Percentiles rank a stretch among this genome's conserved stretches.
Evolutionary conservation across 306 rosid genomes (phyloP).

Genomic region (Boehmeria nivea): DNA sequence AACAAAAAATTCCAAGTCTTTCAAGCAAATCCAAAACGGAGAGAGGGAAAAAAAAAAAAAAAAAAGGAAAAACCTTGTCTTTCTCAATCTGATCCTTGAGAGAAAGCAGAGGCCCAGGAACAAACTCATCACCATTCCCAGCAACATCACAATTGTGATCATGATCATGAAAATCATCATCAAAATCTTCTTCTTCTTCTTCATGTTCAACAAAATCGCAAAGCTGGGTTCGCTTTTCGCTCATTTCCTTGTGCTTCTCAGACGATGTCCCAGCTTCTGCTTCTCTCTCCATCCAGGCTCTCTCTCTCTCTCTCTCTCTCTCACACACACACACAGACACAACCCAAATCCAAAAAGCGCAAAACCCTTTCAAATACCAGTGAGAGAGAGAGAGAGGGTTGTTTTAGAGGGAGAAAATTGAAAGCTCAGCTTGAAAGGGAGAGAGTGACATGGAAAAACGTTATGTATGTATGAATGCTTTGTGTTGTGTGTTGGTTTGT

Average conservation of each 20-base stretch:
- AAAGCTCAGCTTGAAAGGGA: too few relatives aligned
- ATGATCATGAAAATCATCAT: conserved; percentile 6
- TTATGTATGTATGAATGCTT: too few relatives aligned
- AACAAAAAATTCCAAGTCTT: too few relatives aligned
- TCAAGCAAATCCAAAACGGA: too few relatives aligned
- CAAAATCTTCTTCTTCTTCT: conserved; percentile 39
- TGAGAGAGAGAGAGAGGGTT: too few relatives aligned
- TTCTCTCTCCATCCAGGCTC: conserved; percentile 65
- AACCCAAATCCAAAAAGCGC: too few relatives aligned
- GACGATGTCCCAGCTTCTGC: conserved; percentile 70
- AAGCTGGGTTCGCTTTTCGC: conserved; percentile 32
- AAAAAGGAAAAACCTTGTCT: conserved; percentile 58
- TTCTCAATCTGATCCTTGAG: conserved; percentile 92
- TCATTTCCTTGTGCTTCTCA: conserved; percentile 26
- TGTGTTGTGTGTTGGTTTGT: too few relatives aligned
- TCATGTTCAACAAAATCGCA: conserved; percentile 17
- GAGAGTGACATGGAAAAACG: too few relatives aligned
- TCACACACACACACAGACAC: too few relatives aligned
- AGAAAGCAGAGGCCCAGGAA: conserved; percentile 82
- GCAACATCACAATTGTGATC: conserved; percentile 23
- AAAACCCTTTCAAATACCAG: too few relatives aligned
- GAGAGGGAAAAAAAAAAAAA: not conserved
- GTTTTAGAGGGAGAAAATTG: too few relatives aligned
- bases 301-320: too few relatives aligned
- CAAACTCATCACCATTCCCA: conserved; percentile 32